Evolutionary conservation across 352 stramenopile genomes (phyloP).

Genomic region (Phytophthora podocarpi): DNA sequence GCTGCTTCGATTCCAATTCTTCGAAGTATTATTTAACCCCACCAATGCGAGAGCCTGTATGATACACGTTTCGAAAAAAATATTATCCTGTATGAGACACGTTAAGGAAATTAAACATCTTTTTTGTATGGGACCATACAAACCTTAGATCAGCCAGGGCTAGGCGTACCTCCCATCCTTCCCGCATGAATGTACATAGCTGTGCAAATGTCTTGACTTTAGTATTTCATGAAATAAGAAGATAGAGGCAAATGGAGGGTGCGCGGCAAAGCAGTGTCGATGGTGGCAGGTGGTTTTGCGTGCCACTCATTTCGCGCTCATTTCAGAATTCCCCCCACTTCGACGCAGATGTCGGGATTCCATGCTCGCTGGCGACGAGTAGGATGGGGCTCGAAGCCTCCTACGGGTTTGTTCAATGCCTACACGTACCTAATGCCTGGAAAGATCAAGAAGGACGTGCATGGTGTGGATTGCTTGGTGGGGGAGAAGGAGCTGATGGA

Average conservation of each 20-base stretch:
- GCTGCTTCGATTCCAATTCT: no score
- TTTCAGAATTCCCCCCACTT: neutral
- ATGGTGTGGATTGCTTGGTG: neutral
- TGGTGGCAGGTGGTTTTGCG: neutral
- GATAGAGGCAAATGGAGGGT: no score
- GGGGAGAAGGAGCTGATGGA: neutral
- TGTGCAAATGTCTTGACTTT: neutral
- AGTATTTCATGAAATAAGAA: neutral
- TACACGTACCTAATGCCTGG: neutral
- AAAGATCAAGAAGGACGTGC: neutral
- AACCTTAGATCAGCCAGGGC: neutral
- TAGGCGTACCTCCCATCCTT: neutral
- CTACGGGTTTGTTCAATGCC: neutral
- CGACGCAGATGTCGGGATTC: neutral
- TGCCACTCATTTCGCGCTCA: constrained; percentile 1
- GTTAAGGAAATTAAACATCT: neutral
- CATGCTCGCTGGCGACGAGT: neutral
- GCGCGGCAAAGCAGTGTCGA: neutral
- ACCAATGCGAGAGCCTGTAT: neutral
- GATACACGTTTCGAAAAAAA: neutral
- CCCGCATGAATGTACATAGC: neutral
- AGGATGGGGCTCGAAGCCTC: neutral
- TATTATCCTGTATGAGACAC: neutral
- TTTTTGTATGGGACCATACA: neutral
- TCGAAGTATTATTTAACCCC: no score